A percentile compares a stretch with the other conserved stretches of the same genome.
Conservation (phyloP, 2,329 filamentous ascomycete species). For the Pseudogymnoascus sp. region DNA sequence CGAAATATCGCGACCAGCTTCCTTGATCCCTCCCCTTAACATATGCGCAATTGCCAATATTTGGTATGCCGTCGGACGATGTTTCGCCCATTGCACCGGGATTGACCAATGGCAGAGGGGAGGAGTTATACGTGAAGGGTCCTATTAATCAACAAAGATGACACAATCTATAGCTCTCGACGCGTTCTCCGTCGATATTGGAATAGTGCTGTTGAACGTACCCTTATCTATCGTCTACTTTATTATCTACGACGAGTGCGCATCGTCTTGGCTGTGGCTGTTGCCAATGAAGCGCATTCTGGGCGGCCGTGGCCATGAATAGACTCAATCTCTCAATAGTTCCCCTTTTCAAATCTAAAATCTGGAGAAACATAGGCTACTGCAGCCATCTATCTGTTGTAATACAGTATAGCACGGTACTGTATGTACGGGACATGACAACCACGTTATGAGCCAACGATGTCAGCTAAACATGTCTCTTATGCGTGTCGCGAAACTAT, state of each 20-base stretch:
- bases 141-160: conserved; percentile 2
- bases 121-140: background rate
- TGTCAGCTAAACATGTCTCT: background rate
- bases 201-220: background rate
- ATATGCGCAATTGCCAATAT: background rate
- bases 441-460: background rate
- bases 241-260: background rate
- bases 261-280: background rate
- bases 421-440: background rate
- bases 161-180: background rate
- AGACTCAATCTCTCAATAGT: background rate
- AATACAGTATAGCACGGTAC: background rate
- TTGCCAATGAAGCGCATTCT: background rate
- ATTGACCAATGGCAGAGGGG: background rate
- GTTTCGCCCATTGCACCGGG: background rate
- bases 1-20: background rate
- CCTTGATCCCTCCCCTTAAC: background rate
- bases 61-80: background rate
- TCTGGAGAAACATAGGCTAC: background rate
- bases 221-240: background rate
- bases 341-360: background rate
- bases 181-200: background rate
- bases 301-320: background rate
- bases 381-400: no score
- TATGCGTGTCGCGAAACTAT: conserved; percentile 5